Evolutionary conservation across 83 land plant species (phyloP).

Genomic region (Larix sibirica): DNA sequence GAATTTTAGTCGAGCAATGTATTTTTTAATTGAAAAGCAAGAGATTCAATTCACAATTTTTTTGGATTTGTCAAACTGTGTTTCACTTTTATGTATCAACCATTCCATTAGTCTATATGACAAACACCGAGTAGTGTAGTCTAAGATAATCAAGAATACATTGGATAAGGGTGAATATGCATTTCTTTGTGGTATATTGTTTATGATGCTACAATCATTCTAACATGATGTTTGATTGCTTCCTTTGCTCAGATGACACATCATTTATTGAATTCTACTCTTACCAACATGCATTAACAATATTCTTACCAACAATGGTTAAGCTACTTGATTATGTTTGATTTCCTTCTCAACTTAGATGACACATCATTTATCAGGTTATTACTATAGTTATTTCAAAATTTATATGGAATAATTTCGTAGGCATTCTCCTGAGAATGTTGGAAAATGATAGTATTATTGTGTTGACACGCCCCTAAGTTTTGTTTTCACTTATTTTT

Average conservation of each 20-base stretch:
- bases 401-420: background rate
- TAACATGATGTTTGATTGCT: too few relatives aligned
- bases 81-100: too few relatives aligned
- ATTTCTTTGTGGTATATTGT: background rate
- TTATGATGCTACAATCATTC: too few relatives aligned
- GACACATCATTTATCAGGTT: conserved; percentile 67
- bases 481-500: background rate
- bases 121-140: too few relatives aligned
- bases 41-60: too few relatives aligned
- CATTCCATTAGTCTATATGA: too few relatives aligned
- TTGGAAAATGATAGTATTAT: background rate
- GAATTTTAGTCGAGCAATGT: too few relatives aligned
- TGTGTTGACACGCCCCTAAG: background rate
- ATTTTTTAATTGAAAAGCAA: too few relatives aligned
- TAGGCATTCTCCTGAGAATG: background rate
- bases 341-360: too few relatives aligned
- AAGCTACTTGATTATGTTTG: conserved; percentile 67
- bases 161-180: background rate
- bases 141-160: background rate
- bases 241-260: too few relatives aligned
- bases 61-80: too few relatives aligned
- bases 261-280: conserved; percentile 5
- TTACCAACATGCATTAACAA: conserved; percentile 63
- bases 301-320: conserved; percentile 65
- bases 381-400: background rate